A percentile compares a stretch with the other conserved stretches of the same genome.
Evolutionary conservation across 495 filamentous ascomycete genomes (phyloP).

Genomic region (Chaetomidium leptoderma): DNA sequence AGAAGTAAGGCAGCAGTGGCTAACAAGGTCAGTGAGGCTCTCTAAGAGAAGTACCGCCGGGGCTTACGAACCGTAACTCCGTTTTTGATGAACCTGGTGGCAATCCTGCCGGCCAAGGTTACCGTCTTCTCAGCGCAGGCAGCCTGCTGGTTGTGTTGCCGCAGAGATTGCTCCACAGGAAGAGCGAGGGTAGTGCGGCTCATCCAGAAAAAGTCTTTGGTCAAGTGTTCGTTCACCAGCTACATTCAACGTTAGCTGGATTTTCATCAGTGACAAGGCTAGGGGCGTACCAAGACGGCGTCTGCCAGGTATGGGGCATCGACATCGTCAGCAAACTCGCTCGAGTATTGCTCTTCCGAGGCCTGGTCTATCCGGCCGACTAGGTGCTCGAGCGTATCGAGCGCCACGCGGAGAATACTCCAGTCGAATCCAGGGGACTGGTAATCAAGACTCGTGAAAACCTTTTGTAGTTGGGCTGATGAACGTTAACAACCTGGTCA

Average conservation of each 20-base stretch:
- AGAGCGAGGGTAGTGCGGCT: constrained; percentile 32
- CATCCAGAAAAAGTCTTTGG: constrained; percentile 41
- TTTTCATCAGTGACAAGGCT: not conserved
- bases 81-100: constrained; percentile 39
- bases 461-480: constrained; percentile 40
- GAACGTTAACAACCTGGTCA: not conserved
- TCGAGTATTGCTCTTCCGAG: constrained; percentile 34
- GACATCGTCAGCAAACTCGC: constrained; percentile 22
- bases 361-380: constrained; percentile 36
- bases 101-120: constrained; percentile 35
- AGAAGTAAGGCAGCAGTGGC: constrained; percentile 39
- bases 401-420: constrained; percentile 36
- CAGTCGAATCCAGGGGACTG: constrained; percentile 39
- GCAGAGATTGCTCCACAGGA: constrained; percentile 10
- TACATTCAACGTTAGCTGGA: not conserved
- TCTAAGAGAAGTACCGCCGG: not conserved
- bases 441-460: constrained; percentile 42
- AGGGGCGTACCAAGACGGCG: constrained; percentile 35
- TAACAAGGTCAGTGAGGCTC: constrained; percentile 23
- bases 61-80: constrained; percentile 31
- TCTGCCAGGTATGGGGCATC: constrained; percentile 40
- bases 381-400: constrained; percentile 39
- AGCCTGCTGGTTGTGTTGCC: constrained; percentile 28
- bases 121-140: constrained; percentile 39
- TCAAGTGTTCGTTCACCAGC: constrained; percentile 38